Conservation (phyloP, 2,329 filamentous ascomycete species). For the Cladophialophora bantiana region DNA sequence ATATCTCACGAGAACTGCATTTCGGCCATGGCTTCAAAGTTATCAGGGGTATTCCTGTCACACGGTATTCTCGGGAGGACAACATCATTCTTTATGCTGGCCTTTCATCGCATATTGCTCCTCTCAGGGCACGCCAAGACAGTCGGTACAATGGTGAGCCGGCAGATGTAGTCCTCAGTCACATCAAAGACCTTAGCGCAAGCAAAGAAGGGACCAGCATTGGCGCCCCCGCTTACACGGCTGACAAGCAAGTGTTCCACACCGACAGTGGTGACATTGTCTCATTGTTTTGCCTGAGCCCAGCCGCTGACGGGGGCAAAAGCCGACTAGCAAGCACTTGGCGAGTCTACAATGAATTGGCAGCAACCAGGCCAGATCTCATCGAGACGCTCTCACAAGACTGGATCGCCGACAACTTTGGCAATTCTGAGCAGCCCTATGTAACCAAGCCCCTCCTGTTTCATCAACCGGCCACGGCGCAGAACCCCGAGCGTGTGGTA, state of each 20-base stretch:
- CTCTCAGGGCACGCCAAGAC: constrained; percentile 52
- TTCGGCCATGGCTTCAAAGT: constrained; percentile 54
- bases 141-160: constrained; percentile 53
- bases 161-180: constrained; percentile 62
- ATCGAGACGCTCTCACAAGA: constrained; percentile 58
- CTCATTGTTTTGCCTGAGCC: constrained; percentile 56
- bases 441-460: constrained; percentile 55
- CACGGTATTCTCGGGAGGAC: constrained; percentile 48
- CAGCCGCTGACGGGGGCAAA: constrained; percentile 58
- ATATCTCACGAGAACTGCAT: constrained; percentile 48
- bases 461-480: constrained; percentile 58
- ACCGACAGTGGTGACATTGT: constrained; percentile 64
- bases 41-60: constrained; percentile 51
- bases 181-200: constrained; percentile 67
- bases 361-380: constrained; percentile 59
- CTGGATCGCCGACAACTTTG: constrained; percentile 61
- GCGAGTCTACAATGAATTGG: constrained; percentile 64
- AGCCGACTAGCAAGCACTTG: constrained; percentile 62
- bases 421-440: constrained; percentile 56
- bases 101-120: constrained; percentile 52
- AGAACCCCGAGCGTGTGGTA: constrained; percentile 60
- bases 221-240: constrained; percentile 53
- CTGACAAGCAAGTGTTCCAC: constrained; percentile 65
- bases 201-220: constrained; percentile 49
- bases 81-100: constrained; percentile 53